These are phyloP conservation scores for Aspergillus thermomutatus DNA, from an alignment of 2,329 filamentous ascomycete genomes.

Conservation along the genomic window DNA sequence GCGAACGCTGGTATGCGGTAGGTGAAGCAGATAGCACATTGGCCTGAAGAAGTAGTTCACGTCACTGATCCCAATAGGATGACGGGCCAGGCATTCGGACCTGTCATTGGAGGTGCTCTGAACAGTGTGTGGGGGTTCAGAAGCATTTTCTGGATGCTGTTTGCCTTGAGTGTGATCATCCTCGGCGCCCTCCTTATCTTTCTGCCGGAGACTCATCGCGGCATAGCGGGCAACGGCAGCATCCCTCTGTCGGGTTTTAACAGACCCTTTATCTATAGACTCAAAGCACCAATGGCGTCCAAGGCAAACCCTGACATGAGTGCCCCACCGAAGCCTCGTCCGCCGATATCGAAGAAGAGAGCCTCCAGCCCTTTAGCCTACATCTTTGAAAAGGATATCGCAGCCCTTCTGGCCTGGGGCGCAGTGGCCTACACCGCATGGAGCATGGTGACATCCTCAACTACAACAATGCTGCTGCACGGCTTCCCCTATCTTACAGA, in stretches of 20 bases:
- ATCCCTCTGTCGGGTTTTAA: conserved; percentile 39
- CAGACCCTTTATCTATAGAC: conserved; percentile 38
- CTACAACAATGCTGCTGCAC: conserved; percentile 38
- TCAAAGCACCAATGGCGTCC: conserved; percentile 12
- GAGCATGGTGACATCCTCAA: conserved; percentile 49
- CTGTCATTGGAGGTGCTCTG: conserved; percentile 41
- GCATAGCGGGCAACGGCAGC: conserved; percentile 39
- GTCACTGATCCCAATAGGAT: conserved; percentile 20
- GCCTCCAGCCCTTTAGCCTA: conserved; percentile 40
- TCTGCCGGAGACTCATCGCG: conserved; percentile 40
- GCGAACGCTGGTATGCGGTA: conserved; percentile 17
- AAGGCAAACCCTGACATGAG: conserved; percentile 13
- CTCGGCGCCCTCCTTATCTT: conserved; percentile 40
- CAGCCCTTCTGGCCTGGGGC: conserved; percentile 43
- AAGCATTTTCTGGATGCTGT: conserved; percentile 43
- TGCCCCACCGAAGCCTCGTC: conserved; percentile 10
- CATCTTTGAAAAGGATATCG: conserved; percentile 47
- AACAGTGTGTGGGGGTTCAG: conserved; percentile 36
- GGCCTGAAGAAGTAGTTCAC: no score
- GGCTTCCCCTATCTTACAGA: conserved; percentile 30
- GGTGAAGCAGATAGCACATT: no score
- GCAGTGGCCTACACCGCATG: conserved; percentile 47
- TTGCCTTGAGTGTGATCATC: conserved; percentile 33
- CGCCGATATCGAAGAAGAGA: conserved; percentile 27
- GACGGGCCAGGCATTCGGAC: conserved; percentile 45